Conservation (phyloP, 495 filamentous ascomycete genomes). For the Xylaria bambusicola region DNA sequence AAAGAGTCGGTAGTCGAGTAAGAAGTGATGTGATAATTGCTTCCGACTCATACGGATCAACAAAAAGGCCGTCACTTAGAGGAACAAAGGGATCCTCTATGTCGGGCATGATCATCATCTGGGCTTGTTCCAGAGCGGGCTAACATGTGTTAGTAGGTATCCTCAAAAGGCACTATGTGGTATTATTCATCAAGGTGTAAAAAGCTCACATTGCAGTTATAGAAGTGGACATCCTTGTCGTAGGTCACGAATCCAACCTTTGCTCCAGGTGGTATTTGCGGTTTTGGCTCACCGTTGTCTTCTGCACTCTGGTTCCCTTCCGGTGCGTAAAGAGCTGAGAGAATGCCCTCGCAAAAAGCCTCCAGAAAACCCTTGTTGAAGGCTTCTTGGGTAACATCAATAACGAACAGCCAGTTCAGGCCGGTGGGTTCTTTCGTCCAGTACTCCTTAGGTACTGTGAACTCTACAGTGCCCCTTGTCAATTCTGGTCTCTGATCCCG, state of each 20-base stretch:
- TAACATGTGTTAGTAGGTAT: conserved; percentile 32
- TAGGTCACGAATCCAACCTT: conserved; percentile 95
- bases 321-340: conserved; percentile 76
- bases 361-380: conserved; percentile 87
- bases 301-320: conserved; percentile 55
- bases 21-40: conserved; percentile 84
- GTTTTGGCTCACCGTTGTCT: conserved; percentile 57
- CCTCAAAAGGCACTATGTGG: neutral
- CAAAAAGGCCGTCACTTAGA: conserved; percentile 87
- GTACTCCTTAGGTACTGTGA: conserved; percentile 95
- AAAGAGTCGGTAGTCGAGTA: conserved; percentile 75
- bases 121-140: conserved; percentile 79
- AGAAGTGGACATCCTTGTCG: conserved; percentile 95
- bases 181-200: neutral
- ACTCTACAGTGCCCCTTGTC: conserved; percentile 89
- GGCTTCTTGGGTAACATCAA: conserved; percentile 90
- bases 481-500: conserved; percentile 88
- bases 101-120: conserved; percentile 99
- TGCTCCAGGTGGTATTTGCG: conserved; percentile 69
- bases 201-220: conserved; percentile 78
- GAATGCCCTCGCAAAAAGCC: conserved; percentile 87
- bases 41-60: conserved; percentile 92
- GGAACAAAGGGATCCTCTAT: conserved; percentile 97
- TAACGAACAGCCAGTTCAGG: conserved; percentile 83
- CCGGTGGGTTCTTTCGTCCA: conserved; percentile 94